Conservation (phyloP, 257 asterid species). For the Knoxia roxburghii region DNA sequence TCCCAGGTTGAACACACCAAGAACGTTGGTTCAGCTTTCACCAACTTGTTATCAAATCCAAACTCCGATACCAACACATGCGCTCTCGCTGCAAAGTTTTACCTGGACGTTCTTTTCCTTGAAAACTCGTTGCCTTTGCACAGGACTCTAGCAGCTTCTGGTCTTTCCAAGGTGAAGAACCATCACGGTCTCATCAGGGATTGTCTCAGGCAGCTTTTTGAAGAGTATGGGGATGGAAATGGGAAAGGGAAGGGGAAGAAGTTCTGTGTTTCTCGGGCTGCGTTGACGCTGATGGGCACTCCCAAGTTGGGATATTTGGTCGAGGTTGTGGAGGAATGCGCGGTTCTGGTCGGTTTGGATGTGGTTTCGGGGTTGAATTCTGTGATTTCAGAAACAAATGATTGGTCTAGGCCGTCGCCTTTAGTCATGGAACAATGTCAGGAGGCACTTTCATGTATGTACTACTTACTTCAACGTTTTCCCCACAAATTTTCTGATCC, state of each 20-base stretch:
- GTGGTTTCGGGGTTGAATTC: conserved; percentile 59
- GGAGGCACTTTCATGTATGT: conserved; percentile 91
- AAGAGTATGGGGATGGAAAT: conserved; percentile 53
- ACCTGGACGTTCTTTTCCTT: conserved; percentile 63
- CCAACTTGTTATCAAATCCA: conserved; percentile 41
- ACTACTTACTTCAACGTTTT: conserved; percentile 85
- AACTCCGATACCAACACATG: conserved; percentile 33
- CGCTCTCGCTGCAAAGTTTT: conserved; percentile 47
- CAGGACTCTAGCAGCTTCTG: conserved; percentile 68
- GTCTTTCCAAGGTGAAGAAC: conserved; percentile 52
- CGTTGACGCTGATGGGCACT: conserved; percentile 84
- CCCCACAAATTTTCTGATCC: conserved; percentile 43
- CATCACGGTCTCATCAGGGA: conserved; percentile 40
- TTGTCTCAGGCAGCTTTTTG: conserved; percentile 55
- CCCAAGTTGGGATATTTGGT: conserved; percentile 79
- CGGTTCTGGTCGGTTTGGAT: conserved; percentile 64
- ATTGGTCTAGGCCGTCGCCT: conserved; percentile 79
- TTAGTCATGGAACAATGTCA: conserved; percentile 93
- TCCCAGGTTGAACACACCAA: conserved; percentile 79
- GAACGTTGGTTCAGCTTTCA: conserved; percentile 54
- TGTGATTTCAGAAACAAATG: conserved; percentile 51
- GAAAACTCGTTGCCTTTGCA: conserved; percentile 87
- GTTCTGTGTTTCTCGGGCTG: conserved; percentile 82
- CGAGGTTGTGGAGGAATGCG: conserved; percentile 72
- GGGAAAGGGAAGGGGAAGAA: conserved; percentile 53